Evolutionary conservation across 2,329 filamentous ascomycete species (phyloP).

Genomic region (Alternaria metachromatica): DNA sequence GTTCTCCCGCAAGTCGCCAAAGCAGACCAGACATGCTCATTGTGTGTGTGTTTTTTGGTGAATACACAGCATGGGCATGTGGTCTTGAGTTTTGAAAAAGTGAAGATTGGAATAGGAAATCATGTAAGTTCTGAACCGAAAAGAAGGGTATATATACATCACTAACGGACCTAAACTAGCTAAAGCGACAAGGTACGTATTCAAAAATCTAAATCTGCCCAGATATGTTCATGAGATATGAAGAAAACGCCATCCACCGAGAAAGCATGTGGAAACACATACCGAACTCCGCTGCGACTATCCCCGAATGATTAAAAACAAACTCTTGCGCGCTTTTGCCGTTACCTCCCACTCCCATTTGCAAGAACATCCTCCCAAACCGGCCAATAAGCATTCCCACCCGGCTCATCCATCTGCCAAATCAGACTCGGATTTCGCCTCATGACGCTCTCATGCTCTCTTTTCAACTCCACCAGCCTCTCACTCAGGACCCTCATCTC

Average conservation of each 20-base stretch:
- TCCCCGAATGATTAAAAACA: background rate
- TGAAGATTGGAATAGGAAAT: too few relatives aligned
- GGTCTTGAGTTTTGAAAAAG: too few relatives aligned
- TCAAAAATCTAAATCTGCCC: background rate
- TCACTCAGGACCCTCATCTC: constrained; percentile 34
- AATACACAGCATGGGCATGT: too few relatives aligned
- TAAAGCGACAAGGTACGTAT: background rate
- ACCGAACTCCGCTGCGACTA: background rate
- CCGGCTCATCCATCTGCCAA: constrained; percentile 29
- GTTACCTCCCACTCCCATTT: background rate
- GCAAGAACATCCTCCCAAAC: constrained; percentile 17
- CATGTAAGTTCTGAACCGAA: background rate
- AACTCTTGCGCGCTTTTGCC: background rate
- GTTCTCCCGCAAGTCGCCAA: too few relatives aligned
- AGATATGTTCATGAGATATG: background rate
- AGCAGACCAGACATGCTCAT: too few relatives aligned
- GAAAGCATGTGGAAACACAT: background rate
- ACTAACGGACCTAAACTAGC: too few relatives aligned
- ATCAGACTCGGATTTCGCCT: constrained; percentile 37
- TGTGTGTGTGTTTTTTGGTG: too few relatives aligned
- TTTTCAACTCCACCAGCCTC: constrained; percentile 30
- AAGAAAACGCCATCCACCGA: background rate
- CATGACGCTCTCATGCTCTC: constrained; percentile 25
- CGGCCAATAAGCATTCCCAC: constrained; percentile 20
- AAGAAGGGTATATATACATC: background rate